phyloP scores from a whole-genome alignment of 1,284 basidiomycete genomes.

The Tetrapyrgos nigripes region DNA sequence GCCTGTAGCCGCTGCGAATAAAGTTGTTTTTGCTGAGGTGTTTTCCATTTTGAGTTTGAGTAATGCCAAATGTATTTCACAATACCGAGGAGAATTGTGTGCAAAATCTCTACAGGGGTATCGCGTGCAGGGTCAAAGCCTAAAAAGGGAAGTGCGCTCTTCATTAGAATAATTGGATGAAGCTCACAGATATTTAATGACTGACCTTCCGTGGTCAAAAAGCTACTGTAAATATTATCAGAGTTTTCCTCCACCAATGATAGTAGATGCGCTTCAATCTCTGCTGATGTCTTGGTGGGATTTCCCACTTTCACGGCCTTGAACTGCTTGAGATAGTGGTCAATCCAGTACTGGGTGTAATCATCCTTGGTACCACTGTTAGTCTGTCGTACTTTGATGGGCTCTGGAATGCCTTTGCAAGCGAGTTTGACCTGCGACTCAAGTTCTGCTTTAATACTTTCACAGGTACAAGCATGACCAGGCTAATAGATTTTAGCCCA shows the following conservation, averaged over 20 bases:
- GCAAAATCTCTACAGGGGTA: constrained; percentile 45
- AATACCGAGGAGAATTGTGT: constrained; percentile 43
- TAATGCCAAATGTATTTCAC: constrained; percentile 46
- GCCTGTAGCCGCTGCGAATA: constrained; percentile 36
- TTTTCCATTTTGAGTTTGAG: constrained; percentile 28
- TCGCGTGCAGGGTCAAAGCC: constrained; percentile 34
- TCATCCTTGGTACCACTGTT: constrained; percentile 35
- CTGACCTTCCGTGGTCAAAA: constrained; percentile 18
- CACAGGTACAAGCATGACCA: background rate
- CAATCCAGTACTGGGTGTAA: constrained; percentile 37
- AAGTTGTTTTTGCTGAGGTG: constrained; percentile 13
- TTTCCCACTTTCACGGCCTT: constrained; percentile 5
- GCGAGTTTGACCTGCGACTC: background rate
- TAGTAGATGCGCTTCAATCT: constrained; percentile 19
- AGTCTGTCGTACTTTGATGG: constrained; percentile 27
- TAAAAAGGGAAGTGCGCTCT: constrained; percentile 5
- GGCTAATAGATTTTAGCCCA: background rate
- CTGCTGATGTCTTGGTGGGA: constrained; percentile 18
- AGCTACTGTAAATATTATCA: constrained; percentile 22
- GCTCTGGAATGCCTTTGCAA: constrained; percentile 20
- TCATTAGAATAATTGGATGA: background rate
- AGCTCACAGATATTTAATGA: background rate
- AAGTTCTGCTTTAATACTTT: background rate
- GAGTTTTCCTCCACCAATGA: constrained; percentile 20
- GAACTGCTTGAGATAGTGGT: constrained; percentile 23